Conservation (phyloP, 2,329 filamentous ascomycete species). For the Exutisphaerella laricina region DNA sequence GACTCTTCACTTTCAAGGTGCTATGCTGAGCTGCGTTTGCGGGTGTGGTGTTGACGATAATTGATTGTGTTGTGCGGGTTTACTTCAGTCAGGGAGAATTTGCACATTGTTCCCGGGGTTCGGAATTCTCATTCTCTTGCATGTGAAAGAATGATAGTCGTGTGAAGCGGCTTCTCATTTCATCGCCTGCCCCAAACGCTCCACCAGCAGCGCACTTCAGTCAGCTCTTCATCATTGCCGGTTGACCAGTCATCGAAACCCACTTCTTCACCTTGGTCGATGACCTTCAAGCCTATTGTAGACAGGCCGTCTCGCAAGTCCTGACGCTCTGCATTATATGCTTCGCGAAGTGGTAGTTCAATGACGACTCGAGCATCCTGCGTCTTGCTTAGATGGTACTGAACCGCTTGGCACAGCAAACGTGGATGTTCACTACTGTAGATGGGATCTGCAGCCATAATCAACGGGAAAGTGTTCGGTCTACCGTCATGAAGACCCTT, state of each 20-base stretch:
- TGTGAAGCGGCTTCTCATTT: slow-evolving; percentile 1
- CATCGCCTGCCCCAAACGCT: slow-evolving; percentile 50
- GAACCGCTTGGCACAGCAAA: slow-evolving; percentile 66
- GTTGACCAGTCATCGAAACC: slow-evolving; percentile 70
- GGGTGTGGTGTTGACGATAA: too few relatives aligned
- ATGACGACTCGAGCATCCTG: slow-evolving; percentile 62
- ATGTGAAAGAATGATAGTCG: background rate
- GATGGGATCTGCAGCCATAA: slow-evolving; percentile 79
- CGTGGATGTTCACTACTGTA: slow-evolving; percentile 79
- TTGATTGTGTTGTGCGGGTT: too few relatives aligned
- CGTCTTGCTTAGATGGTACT: slow-evolving; percentile 57
- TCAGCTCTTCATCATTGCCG: slow-evolving; percentile 40
- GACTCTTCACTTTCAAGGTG: too few relatives aligned
- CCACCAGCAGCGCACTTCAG: slow-evolving; percentile 63
- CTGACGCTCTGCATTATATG: slow-evolving; percentile 58
- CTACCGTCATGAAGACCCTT: slow-evolving; percentile 10
- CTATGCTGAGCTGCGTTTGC: too few relatives aligned
- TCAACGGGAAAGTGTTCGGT: slow-evolving; percentile 46
- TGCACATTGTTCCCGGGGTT: too few relatives aligned
- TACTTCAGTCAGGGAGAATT: too few relatives aligned
- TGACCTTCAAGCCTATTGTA: slow-evolving; percentile 45
- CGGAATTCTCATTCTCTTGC: too few relatives aligned
- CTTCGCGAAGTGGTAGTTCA: slow-evolving; percentile 74
- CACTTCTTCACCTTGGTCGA: slow-evolving; percentile 57
- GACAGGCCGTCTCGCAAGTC: slow-evolving; percentile 60